phyloP scores from a whole-genome alignment of 495 filamentous ascomycete genomes.

The Penicillium malachiteum region DNA sequence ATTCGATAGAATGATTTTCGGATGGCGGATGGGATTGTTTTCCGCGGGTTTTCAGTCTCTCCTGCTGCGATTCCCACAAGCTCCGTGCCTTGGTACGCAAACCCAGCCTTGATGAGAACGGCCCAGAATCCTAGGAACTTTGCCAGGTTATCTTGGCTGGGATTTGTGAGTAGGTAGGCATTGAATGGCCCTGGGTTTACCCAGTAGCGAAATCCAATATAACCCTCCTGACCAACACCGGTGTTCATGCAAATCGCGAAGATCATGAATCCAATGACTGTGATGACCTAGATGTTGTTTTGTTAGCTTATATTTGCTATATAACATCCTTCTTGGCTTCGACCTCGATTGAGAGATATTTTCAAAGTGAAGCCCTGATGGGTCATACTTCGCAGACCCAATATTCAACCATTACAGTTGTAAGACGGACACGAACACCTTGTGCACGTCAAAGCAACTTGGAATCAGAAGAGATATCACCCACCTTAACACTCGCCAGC shows the following conservation, averaged over 20 bases:
- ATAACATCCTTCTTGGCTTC: too few relatives aligned
- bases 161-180: slow-evolving; percentile 49
- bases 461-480: neutral
- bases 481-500: slow-evolving; percentile 61
- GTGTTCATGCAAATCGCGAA: slow-evolving; percentile 67
- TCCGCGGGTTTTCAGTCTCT: slow-evolving; percentile 69
- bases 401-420: too few relatives aligned
- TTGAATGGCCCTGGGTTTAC: slow-evolving; percentile 65
- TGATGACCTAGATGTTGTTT: slow-evolving; percentile 38
- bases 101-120: slow-evolving; percentile 57
- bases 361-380: too few relatives aligned
- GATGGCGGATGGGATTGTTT: slow-evolving; percentile 68
- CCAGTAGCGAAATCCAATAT: slow-evolving; percentile 68
- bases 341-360: too few relatives aligned
- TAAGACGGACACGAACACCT: too few relatives aligned
- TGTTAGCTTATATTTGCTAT: neutral
- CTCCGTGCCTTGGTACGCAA: slow-evolving; percentile 72
- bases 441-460: too few relatives aligned
- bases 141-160: slow-evolving; percentile 54
- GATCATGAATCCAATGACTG: slow-evolving; percentile 64
- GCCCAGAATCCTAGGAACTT: slow-evolving; percentile 52
- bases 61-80: slow-evolving; percentile 72
- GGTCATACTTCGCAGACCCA: too few relatives aligned
- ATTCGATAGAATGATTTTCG: slow-evolving; percentile 76
- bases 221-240: slow-evolving; percentile 58